Evolutionary conservation across 225 moss, liverwort and hornwort species (phyloP).

Genomic region (Neckera pumila): DNA sequence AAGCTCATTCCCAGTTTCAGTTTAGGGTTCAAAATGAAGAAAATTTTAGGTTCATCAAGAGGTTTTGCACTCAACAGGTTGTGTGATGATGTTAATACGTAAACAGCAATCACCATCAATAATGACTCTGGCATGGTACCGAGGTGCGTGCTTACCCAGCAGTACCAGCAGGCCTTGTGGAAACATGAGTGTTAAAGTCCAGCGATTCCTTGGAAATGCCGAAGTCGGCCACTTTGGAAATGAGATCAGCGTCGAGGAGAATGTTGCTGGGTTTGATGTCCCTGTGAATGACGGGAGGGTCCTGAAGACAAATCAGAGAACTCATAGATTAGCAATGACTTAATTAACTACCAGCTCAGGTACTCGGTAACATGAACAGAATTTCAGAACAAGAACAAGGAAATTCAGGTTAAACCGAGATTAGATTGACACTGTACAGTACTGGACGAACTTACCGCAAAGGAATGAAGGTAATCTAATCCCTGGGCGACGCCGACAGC

Average conservation of each 20-base stretch:
- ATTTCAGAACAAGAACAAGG: neutral
- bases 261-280: conserved; percentile 52
- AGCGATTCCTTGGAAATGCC: conserved; percentile 42
- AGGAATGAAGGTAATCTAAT: conserved; percentile 70
- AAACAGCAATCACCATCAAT: neutral
- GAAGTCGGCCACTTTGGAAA: conserved; percentile 41
- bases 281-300: conserved; percentile 47
- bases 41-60: neutral
- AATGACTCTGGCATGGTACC: neutral
- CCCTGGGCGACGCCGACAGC: conserved; percentile 61
- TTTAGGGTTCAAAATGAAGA: neutral
- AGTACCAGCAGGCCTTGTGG: conserved; percentile 47
- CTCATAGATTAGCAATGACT: neutral
- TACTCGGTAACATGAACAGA: neutral
- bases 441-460: conserved; percentile 25
- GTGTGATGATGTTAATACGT: neutral
- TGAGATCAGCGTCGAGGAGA: conserved; percentile 22
- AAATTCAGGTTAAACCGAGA: neutral
- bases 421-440: neutral
- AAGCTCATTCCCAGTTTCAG: neutral
- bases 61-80: neutral
- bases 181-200: conserved; percentile 22
- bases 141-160: conserved; percentile 14
- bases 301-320: neutral
- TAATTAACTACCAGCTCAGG: neutral